Base-by-base conservation (phyloP, 2,329 filamentous ascomycete species). In the Colletotrichum godetiae region DNA sequence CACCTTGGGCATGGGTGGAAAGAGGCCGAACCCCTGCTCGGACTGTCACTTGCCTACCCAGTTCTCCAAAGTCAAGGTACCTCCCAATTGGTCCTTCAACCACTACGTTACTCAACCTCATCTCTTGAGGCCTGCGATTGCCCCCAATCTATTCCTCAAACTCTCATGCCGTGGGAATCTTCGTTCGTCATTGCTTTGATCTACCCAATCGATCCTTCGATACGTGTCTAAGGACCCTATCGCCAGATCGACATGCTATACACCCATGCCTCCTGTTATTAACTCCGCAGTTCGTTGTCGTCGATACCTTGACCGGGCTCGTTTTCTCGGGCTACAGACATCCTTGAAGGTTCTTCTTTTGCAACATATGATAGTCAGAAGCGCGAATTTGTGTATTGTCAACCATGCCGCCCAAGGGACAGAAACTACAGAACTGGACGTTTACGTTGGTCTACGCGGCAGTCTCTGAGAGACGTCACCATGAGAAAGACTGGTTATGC, bases 401-500 rank as follows among this genome's bases (percentile, higher is more conserved):
- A 15, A 65, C 57, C 10, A 65, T 65, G 62, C 29, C 62, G 15
- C 62, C 33, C 24, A 65, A 57, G 24, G 49, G 29, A 33, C 62
- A 65, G 33, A 31, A 57, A 31, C 62, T 42, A 31, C 62, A 65
- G 52, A 31, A 24, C 37, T 65, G 62, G 62, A 53, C 22, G 13
- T 65, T 65, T 24, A 56, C 62, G 35, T 15, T 65, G 49, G 22
- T 22, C 33, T 52, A 46, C 7, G 62, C 52, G 12, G 24, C 33
- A 22, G 35, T 65, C 55, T 53, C 33, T 11, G 49, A 65, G 33
- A 56, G 35, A 22, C 22, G 11, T 12, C 42, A 19, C 6, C 33
- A 22, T 46, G 62, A 56, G 7, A 55, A 46, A n/a, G 35, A 57
- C 27, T 65, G 62, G 52, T 33, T 37, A 6, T 29, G n/a, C 33